phyloP scores from a whole-genome alignment of 1,139 yeast genomes.

The Pichia inconspicua region DNA sequence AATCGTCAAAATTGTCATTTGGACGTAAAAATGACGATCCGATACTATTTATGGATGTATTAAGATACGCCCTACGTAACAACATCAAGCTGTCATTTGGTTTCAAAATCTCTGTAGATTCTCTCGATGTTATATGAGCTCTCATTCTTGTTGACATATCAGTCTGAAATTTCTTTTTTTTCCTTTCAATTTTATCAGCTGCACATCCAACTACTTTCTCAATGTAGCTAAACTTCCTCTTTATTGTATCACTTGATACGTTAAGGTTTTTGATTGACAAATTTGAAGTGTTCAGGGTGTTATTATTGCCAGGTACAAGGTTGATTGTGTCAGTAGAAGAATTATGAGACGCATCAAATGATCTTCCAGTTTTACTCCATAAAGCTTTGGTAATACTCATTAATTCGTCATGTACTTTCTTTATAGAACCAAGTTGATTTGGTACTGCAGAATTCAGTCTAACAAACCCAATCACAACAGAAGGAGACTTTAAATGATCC shows the following conservation, averaged over 20 bases:
- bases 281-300: neutral
- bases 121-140: neutral
- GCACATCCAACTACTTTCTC: neutral
- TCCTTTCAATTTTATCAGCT: neutral
- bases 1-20: neutral
- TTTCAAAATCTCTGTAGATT: neutral
- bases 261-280: neutral
- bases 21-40: neutral
- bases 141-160: neutral
- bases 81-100: neutral
- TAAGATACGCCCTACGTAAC: neutral
- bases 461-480: conserved; percentile 10
- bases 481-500: neutral
- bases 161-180: neutral
- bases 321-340: neutral
- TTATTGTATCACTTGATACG: neutral
- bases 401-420: conserved; percentile 4
- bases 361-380: conserved; percentile 2
- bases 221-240: conserved; percentile 1
- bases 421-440: neutral
- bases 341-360: too few species aligned
- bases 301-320: neutral
- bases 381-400: conserved; percentile 4
- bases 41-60: neutral
- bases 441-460: neutral